Percentiles rank a stretch among this genome's conserved stretches.
Evolutionary conservation across 169 alveolate genomes (phyloP).

Genomic region (Eimeria necatrix): DNA sequence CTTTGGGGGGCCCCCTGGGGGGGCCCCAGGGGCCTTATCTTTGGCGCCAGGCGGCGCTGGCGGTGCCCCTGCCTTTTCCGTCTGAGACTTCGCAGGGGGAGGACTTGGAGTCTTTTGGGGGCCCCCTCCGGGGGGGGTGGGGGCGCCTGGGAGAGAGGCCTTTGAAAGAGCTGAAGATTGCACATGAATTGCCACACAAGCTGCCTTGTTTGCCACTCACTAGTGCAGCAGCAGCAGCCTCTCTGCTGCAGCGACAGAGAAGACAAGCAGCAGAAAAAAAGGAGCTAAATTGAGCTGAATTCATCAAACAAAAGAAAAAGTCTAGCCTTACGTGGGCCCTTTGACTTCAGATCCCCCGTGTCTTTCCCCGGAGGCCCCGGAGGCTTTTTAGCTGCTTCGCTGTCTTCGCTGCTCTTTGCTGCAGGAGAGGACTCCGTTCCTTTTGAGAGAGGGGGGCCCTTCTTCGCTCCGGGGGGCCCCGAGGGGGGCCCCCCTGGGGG

Average conservation of each 20-base stretch:
- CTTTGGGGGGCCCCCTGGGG: too few relatives aligned
- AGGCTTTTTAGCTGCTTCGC: not conserved
- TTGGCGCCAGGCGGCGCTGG: not conserved
- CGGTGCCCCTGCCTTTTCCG: not conserved
- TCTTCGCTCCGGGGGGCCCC: not conserved
- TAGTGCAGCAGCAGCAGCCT: too few relatives aligned
- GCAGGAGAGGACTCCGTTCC: not conserved
- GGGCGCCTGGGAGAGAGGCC: not conserved
- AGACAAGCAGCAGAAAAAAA: too few relatives aligned
- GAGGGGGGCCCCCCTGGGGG: not conserved
- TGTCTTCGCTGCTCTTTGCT: not conserved
- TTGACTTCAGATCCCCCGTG: not conserved
- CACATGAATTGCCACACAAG: not conserved
- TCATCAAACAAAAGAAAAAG: too few relatives aligned
- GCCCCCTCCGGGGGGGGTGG: slow-evolving; percentile 14
- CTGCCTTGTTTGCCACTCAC: not conserved
- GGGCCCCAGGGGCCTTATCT: not conserved
- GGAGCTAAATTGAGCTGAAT: too few relatives aligned
- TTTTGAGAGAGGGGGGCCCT: not conserved
- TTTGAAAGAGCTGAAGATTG: not conserved
- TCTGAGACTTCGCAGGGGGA: not conserved
- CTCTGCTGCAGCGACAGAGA: too few relatives aligned
- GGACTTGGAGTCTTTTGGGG: not conserved
- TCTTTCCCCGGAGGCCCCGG: not conserved
- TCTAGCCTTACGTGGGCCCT: too few relatives aligned